Conservation (phyloP, 331 rosid genomes). For the Rosa hybrid region DNA sequence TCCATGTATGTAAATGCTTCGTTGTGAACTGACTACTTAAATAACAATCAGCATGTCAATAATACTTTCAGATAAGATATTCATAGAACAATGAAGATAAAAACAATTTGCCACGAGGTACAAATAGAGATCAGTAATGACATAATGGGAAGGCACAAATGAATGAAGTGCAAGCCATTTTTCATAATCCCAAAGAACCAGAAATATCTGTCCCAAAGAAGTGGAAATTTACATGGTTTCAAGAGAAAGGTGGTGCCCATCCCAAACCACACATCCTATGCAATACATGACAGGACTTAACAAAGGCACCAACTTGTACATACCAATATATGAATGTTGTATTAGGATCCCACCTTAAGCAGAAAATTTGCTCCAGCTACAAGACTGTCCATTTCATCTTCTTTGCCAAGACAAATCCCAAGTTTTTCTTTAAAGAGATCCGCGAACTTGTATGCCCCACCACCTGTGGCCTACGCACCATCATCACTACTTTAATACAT, state of each 20-base stretch:
- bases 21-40: conserved; percentile 66
- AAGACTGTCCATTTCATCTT: conserved; percentile 64
- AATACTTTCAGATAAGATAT: conserved; percentile 21
- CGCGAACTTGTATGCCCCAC: conserved; percentile 49
- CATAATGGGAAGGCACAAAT: not conserved
- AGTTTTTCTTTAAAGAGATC: conserved; percentile 55
- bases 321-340: conserved; percentile 26
- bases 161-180: not conserved
- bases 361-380: conserved; percentile 61
- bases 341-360: conserved; percentile 50
- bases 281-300: conserved; percentile 3
- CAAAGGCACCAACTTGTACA: conserved; percentile 14
- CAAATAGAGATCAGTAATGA: not conserved
- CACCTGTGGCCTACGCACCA: conserved; percentile 68
- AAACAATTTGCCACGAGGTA: not conserved
- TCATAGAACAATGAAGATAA: not conserved
- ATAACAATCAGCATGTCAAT: conserved; percentile 26
- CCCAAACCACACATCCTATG: not conserved
- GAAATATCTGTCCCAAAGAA: conserved; percentile 6
- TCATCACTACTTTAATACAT: conserved; percentile 22
- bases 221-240: not conserved
- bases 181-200: not conserved
- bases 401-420: conserved; percentile 50
- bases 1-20: conserved; percentile 80
- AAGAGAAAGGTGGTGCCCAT: not conserved